Evolutionary conservation across 768 basidiomycete genomes (phyloP).

Genomic region (Mycena capillaripes): DNA sequence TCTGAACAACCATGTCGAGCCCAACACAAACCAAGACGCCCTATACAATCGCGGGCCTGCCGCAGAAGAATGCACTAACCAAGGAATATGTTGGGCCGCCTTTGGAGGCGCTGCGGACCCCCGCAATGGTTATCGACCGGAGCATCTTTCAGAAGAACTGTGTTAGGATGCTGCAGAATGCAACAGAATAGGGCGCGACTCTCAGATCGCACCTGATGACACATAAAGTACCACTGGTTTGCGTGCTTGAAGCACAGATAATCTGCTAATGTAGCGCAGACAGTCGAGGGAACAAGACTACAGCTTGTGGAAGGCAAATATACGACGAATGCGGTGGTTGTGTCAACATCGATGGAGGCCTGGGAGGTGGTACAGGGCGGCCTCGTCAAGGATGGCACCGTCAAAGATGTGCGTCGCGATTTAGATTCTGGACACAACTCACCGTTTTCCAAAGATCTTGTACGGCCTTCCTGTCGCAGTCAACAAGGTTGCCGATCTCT

Average conservation of each 20-base stretch:
- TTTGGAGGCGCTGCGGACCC: slow-evolving; percentile 75
- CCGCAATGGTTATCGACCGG: slow-evolving; percentile 84
- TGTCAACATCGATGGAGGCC: slow-evolving; percentile 87
- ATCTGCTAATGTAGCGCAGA: slow-evolving; percentile 56
- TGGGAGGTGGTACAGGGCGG: slow-evolving; percentile 80
- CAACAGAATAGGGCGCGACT: slow-evolving; percentile 73
- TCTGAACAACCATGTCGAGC: slow-evolving; percentile 1
- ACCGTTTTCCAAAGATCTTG: slow-evolving; percentile 75
- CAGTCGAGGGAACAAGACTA: slow-evolving; percentile 78
- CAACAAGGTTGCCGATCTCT: slow-evolving; percentile 82
- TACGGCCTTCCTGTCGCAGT: slow-evolving; percentile 82
- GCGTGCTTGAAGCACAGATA: background rate
- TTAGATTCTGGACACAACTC: too few relatives aligned
- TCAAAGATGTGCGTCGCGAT: slow-evolving; percentile 81
- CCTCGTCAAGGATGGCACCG: slow-evolving; percentile 76
- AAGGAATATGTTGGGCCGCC: slow-evolving; percentile 70
- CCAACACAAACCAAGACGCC: slow-evolving; percentile 63
- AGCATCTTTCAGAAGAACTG: slow-evolving; percentile 81
- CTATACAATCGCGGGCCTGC: slow-evolving; percentile 52
- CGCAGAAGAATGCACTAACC: slow-evolving; percentile 64
- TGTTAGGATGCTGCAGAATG: slow-evolving; percentile 76
- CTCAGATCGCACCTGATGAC: slow-evolving; percentile 92
- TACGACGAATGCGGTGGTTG: slow-evolving; percentile 73
- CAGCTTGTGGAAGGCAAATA: slow-evolving; percentile 72
- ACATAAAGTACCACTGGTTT: slow-evolving; percentile 72